Evolutionary conservation across 1,139 yeast species (phyloP).

Genomic region (Blastobotrys indianensis): DNA sequence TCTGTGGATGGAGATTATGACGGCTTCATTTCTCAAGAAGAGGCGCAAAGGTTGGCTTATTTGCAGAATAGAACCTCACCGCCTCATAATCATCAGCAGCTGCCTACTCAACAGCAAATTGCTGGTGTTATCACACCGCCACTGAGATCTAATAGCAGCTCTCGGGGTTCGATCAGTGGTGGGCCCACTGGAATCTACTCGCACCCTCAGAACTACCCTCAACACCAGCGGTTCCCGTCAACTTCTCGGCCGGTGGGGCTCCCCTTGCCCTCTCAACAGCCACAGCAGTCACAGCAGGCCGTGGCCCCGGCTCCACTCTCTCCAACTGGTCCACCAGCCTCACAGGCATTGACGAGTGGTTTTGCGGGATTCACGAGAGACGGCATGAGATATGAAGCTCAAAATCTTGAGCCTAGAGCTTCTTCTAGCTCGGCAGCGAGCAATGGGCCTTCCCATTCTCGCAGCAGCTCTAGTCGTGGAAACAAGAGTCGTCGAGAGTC

Average conservation of each 20-base stretch:
- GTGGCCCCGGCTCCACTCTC: neutral
- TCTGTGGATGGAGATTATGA: constrained; percentile 4
- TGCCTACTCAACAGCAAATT: constrained; percentile 6
- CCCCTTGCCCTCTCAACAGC: constrained; percentile 1
- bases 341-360: no score
- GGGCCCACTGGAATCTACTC: neutral
- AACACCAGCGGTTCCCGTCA: no score
- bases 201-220: no score
- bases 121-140: constrained; percentile 1
- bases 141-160: constrained; percentile 1
- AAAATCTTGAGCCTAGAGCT: no score
- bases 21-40: neutral
- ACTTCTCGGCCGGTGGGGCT: neutral
- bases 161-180: constrained; percentile 4
- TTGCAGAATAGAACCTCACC: constrained; percentile 9
- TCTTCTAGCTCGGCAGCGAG: no score
- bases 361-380: constrained; percentile 1
- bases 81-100: constrained; percentile 11
- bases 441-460: no score
- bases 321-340: neutral
- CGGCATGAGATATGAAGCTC: neutral
- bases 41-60: constrained; percentile 6
- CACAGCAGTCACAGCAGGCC: constrained; percentile 3
- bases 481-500: neutral
- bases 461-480: no score